Evolutionary conservation across 805 yeast species (phyloP).

Genomic region (Suhomyces vadensis): DNA sequence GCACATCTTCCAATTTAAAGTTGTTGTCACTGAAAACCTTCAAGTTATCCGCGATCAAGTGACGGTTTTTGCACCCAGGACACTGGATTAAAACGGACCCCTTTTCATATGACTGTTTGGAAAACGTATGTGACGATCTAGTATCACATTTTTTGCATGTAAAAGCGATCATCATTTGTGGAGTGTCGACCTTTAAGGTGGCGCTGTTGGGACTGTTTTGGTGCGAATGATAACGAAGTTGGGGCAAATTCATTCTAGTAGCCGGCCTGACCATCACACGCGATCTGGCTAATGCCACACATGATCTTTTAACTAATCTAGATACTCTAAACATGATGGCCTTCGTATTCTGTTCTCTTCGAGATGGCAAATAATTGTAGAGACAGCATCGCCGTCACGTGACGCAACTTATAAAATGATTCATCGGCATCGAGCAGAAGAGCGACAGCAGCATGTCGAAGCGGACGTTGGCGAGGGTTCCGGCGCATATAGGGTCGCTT

Average conservation of each 20-base stretch:
- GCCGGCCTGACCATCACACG: background rate
- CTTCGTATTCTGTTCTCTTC: background rate
- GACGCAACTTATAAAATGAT: no score
- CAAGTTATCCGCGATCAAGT: slow-evolving; percentile 76
- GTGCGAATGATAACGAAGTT: background rate
- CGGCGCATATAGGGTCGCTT: slow-evolving; percentile 20
- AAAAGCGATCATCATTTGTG: slow-evolving; percentile 83
- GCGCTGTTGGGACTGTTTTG: background rate
- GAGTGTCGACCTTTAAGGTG: slow-evolving; percentile 63
- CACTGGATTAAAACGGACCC: slow-evolving; percentile 91
- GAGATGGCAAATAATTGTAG: background rate
- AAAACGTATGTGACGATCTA: slow-evolving; percentile 84
- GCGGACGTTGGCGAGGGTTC: slow-evolving; percentile 22
- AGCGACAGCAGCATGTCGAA: slow-evolving; percentile 16
- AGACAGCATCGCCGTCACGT: background rate
- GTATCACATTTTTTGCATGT: slow-evolving; percentile 87
- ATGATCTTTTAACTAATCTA: background rate
- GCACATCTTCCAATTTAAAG: slow-evolving; percentile 77
- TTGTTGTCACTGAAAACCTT: slow-evolving; percentile 76
- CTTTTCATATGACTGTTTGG: slow-evolving; percentile 84
- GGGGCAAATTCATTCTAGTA: background rate
- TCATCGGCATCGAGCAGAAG: background rate
- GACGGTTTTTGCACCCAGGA: slow-evolving; percentile 87
- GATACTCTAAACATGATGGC: background rate
- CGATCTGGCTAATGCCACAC: background rate